Evolutionary conservation across 805 yeast genomes (phyloP).

Genomic region (Ogataea corticis): DNA sequence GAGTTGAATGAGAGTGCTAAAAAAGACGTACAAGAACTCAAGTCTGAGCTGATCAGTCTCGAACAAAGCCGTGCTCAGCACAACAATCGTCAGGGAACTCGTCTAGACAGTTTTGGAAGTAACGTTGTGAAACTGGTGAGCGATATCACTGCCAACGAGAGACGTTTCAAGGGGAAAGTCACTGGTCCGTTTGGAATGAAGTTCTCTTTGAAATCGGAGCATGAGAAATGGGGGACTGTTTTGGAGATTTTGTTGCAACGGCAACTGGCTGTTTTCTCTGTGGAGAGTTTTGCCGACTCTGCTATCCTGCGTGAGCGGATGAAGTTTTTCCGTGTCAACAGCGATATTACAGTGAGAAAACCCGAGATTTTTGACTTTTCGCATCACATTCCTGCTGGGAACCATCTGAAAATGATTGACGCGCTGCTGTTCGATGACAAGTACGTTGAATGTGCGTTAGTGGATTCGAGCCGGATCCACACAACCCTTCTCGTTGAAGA

Average conservation of each 20-base stretch:
- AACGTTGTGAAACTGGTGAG: slow-evolving; percentile 42
- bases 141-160: slow-evolving; percentile 38
- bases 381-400: slow-evolving; percentile 42
- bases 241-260: slow-evolving; percentile 56
- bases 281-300: slow-evolving; percentile 62
- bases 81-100: slow-evolving; percentile 34
- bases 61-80: slow-evolving; percentile 21
- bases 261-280: slow-evolving; percentile 64
- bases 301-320: slow-evolving; percentile 38
- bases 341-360: slow-evolving; percentile 50
- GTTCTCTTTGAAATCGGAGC: slow-evolving; percentile 56
- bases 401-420: slow-evolving; percentile 56
- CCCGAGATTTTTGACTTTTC: slow-evolving; percentile 59
- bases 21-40: slow-evolving; percentile 14
- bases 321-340: slow-evolving; percentile 32
- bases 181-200: slow-evolving; percentile 79
- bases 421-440: slow-evolving; percentile 56
- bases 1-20: slow-evolving; percentile 12
- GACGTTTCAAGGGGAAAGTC: slow-evolving; percentile 51
- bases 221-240: slow-evolving; percentile 56
- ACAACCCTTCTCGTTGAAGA: slow-evolving; percentile 52
- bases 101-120: slow-evolving; percentile 50
- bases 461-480: slow-evolving; percentile 66
- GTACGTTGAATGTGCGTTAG: slow-evolving; percentile 57
- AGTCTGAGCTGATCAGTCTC: slow-evolving; percentile 26